A percentile compares a stretch with the other conserved stretches of the same genome.
Evolutionary conservation across 129 eudicot genomes (phyloP).

Genomic region (Pseudognaphalium luteoalbum): DNA sequence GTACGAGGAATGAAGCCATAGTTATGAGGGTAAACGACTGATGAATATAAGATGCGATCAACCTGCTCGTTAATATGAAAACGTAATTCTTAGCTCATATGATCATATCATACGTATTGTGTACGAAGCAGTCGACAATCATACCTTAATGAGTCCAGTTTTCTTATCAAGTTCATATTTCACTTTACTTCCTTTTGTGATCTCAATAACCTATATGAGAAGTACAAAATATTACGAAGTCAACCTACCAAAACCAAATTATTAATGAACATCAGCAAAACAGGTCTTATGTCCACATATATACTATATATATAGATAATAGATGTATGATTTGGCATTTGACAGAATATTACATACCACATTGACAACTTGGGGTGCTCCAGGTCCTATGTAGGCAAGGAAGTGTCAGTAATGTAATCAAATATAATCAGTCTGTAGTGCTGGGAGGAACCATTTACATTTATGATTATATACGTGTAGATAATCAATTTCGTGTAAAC

Average conservation of each 20-base stretch:
- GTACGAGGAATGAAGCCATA: conserved; percentile 85
- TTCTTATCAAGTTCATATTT: conserved; percentile 85
- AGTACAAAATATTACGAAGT: neutral
- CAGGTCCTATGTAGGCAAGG: conserved; percentile 55
- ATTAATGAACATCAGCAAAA: neutral
- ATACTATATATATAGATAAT: too few species aligned
- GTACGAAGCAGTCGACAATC: neutral
- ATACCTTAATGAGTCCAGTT: conserved; percentile 72
- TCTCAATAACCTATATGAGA: conserved; percentile 60
- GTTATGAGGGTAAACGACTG: conserved; percentile 86
- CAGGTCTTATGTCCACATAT: neutral
- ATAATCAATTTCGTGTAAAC: neutral
- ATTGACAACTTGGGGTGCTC: conserved; percentile 61
- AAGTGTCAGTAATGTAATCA: neutral
- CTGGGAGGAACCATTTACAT: neutral
- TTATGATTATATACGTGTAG: neutral
- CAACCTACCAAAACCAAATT: neutral
- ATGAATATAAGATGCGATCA: conserved; percentile 77
- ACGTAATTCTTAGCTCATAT: conserved; percentile 8
- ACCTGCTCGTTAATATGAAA: conserved; percentile 38
- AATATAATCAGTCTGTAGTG: neutral
- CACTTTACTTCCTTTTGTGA: conserved; percentile 81
- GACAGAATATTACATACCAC: conserved; percentile 39
- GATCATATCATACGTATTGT: neutral
- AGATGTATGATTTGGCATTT: too few species aligned